Percentiles rank a stretch among this genome's conserved stretches.
phyloP scores from a whole-genome alignment of 139 green algal genomes.

The Medakamo hakoo region DNA sequence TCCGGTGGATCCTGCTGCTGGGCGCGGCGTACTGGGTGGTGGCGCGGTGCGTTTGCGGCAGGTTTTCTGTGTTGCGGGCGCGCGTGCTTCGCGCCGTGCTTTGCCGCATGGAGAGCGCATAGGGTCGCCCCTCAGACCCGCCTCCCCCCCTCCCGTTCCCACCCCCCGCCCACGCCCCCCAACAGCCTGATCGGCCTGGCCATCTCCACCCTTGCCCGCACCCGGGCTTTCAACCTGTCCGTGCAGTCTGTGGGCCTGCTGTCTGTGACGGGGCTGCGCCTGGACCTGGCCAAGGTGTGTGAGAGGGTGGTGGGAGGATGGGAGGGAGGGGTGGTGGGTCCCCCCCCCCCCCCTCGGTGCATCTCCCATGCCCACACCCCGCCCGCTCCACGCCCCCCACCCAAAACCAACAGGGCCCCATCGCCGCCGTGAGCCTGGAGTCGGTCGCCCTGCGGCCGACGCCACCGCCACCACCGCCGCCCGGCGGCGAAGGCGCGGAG shows the following conservation, averaged over 20 bases:
- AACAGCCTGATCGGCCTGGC: neutral
- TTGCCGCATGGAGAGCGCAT: neutral
- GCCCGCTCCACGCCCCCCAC: too few species aligned
- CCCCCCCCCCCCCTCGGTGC: too few species aligned
- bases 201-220: neutral
- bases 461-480: too few species aligned
- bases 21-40: neutral
- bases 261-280: neutral
- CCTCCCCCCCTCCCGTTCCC: too few species aligned
- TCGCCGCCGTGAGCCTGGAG: conserved; percentile 2
- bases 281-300: neutral
- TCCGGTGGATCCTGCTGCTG: neutral
- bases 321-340: too few species aligned
- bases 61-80: too few species aligned
- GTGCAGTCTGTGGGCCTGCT: neutral
- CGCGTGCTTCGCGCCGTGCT: too few species aligned
- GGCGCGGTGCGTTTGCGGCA: too few species aligned
- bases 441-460: conserved; percentile 8
- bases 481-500: too few species aligned
- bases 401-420: conserved; percentile 9
- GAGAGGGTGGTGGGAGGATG: too few species aligned
- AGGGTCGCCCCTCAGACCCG: too few species aligned
- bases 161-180: neutral
- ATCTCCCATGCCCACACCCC: too few species aligned
- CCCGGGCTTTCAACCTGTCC: neutral